Evolutionary conservation across 2,329 filamentous ascomycete genomes (phyloP).

Genomic region (Neofusicoccum laricinum): DNA sequence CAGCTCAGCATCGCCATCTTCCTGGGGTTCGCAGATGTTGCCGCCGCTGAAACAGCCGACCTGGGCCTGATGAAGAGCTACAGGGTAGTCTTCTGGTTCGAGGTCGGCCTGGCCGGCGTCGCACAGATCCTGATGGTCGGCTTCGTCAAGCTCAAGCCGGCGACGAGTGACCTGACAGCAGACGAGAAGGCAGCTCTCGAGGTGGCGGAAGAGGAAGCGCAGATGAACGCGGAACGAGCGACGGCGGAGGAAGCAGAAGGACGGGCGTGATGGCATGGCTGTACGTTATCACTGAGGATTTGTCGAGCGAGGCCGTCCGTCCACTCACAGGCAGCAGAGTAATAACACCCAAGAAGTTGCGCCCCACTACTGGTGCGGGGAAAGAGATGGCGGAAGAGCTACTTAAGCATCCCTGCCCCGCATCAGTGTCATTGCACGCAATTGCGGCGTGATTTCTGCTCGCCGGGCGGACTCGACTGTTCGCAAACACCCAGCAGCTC

Average conservation of each 20-base stretch:
- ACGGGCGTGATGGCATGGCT: not conserved
- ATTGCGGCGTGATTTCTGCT: not conserved
- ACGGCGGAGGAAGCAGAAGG: not conserved
- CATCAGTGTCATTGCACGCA: constrained; percentile 1
- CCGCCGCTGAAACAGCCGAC: constrained; percentile 47
- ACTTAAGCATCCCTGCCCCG: constrained; percentile 1
- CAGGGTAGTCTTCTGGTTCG: constrained; percentile 65
- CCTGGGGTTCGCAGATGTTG: constrained; percentile 67
- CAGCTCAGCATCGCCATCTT: constrained; percentile 71
- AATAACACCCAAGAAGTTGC: not conserved
- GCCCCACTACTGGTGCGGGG: constrained; percentile 2
- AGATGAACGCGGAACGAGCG: not conserved
- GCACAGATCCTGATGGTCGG: constrained; percentile 14
- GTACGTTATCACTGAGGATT: not conserved
- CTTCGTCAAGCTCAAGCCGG: constrained; percentile 18
- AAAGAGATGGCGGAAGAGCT: not conserved
- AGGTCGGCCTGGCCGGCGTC: constrained; percentile 41
- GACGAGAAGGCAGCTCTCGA: constrained; percentile 16
- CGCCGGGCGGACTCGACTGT: not conserved
- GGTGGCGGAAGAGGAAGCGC: not conserved
- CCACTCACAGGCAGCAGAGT: not conserved
- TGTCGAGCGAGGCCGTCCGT: not conserved
- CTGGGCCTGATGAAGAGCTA: constrained; percentile 53
- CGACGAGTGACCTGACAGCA: constrained; percentile 17
- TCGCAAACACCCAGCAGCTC: too few relatives aligned